Base-by-base conservation (phyloP, 495 filamentous ascomycete species). In the Penicillium crystallinum region DNA sequence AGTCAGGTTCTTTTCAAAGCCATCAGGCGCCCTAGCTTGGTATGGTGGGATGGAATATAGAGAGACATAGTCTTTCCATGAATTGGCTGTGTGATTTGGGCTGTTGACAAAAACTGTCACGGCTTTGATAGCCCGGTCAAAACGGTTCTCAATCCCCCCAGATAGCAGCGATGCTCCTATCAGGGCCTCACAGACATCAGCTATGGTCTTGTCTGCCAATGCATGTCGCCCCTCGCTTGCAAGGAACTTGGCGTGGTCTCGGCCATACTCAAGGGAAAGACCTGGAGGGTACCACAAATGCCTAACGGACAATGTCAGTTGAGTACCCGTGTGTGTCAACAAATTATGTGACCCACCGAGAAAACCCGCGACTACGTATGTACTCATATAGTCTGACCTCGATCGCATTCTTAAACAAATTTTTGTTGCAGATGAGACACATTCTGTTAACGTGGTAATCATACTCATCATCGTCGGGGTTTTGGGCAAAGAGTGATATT, bases 171-270 rank as follows among this genome's bases (percentile, higher is more conserved):
- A 85, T 4, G 91, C 93, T 14, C 91, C 93, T 46, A 98, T 97
- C 55, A 97, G 63, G 3, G 93, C 93, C 67, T 98, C 93, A 52
- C 90, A 96, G 17, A 98, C 91, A 71, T 98, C 93, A n/a, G 93
- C 93, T 64, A 96, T 87, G 4, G 89, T 84, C 69, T 98, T 98
- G 62, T 96, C 88, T 3, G 81, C 87, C 6, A 98, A 80, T 0
- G 70, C 62, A 59, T 97, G 92, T 18, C 72, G 77, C 19, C 67
- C 63, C 50, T 80, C 71, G 6, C 72, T 76, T 19, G 68, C 66
- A 19, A 77, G 74, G 48, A 74, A 79, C 15, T 78, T 84, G 4
- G 74, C 76, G 18, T 70, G 66, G 14, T 82, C 78, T 49, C 84
- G 86, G 6, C 86, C 86, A 46, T 77, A 64, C 1, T 85, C 68